Percentiles rank a stretch among this genome's conserved stretches.
Conservation (phyloP, 352 stramenopile species). For the Discostella stelligera region DNA sequence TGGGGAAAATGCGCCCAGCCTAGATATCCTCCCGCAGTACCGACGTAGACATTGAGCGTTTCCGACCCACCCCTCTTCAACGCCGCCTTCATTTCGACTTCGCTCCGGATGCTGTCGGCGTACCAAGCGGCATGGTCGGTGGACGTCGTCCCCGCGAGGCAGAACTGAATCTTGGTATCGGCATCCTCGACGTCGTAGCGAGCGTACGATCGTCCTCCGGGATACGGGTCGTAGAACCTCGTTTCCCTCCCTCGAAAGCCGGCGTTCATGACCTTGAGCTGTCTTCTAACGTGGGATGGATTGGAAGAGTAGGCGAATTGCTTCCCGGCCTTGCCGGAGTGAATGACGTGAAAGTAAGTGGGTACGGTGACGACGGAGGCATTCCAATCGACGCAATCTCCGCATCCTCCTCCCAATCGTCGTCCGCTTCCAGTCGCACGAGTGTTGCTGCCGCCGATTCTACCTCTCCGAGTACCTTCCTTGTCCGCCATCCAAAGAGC, state of each 20-base stretch:
- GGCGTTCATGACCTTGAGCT: constrained; percentile 12
- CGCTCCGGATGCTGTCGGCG: too few species aligned
- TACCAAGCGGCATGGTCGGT: constrained; percentile 7
- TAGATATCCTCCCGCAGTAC: constrained; percentile 4
- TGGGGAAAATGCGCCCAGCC: constrained; percentile 11
- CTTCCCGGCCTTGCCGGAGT: not conserved
- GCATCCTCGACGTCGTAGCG: not conserved
- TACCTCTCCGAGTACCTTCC: not conserved
- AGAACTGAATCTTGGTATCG: constrained; percentile 11
- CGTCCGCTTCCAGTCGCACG: not conserved
- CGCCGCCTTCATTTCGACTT: constrained; percentile 3
- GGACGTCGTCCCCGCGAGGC: not conserved
- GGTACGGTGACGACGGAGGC: constrained; percentile 8
- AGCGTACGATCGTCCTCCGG: not conserved
- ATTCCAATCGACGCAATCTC: constrained; percentile 16
- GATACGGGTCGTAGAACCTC: too few species aligned
- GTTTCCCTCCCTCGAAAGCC: constrained; percentile 4
- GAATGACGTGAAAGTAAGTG: constrained; percentile 15
- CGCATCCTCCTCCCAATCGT: not conserved
- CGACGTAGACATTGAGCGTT: constrained; percentile 30
- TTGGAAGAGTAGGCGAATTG: constrained; percentile 1
- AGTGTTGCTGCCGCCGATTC: too few species aligned
- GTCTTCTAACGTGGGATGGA: constrained; percentile 2
- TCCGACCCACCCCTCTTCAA: constrained; percentile 7
- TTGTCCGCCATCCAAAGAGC: not conserved